Base-by-base conservation (phyloP, 1,284 basidiomycete species). In the Xanthoconium separans region DNA sequence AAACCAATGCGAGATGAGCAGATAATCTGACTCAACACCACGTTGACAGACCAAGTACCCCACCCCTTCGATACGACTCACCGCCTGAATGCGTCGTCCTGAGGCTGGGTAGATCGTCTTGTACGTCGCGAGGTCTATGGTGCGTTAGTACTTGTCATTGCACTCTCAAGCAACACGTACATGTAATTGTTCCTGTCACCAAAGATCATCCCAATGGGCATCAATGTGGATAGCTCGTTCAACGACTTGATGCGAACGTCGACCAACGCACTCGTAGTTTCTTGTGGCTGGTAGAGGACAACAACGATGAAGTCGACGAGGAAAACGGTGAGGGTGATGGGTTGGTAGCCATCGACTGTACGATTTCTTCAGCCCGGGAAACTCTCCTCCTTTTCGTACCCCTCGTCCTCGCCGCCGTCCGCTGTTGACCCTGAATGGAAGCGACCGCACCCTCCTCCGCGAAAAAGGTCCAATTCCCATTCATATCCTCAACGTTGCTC, bases 211-310 rank as follows among this genome's bases (percentile, higher is more conserved):
- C 81, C 80, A 0, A 83, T 65, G 2, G 80, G 80, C 3, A 73
- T 69, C 15, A 56, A 61, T 8, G 59, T 44, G 47, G 76, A 80
- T 1, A 76, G 54, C 51, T 64, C 59, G 56, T 75, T 72, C 47
- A 84, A 59, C 12, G 73, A 73, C 36, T 70, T 61, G 12, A 84
- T 70, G 94, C 90, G 63, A 92, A 91, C 44, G 90, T 89, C 50
- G 85, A 84, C 49, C 88, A 70, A 18, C 89, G 76, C 31, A 91
- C 85, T 4, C 87, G 77, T 39, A 91, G 64, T 50, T 72, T 73
- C 56, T 51, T 50, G 12, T 49, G 45, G 18, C 31, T 30, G 33
- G 47, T 20, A 8, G 58, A 44, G 4, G 61, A 36, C 7, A 60
- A 41, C 5, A 66, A 46, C 1, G 58, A 33, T 0, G 60, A 18